These are phyloP conservation scores for Mycena indigotica DNA, from an alignment of 768 basidiomycete species.

Conservation along the genomic window DNA sequence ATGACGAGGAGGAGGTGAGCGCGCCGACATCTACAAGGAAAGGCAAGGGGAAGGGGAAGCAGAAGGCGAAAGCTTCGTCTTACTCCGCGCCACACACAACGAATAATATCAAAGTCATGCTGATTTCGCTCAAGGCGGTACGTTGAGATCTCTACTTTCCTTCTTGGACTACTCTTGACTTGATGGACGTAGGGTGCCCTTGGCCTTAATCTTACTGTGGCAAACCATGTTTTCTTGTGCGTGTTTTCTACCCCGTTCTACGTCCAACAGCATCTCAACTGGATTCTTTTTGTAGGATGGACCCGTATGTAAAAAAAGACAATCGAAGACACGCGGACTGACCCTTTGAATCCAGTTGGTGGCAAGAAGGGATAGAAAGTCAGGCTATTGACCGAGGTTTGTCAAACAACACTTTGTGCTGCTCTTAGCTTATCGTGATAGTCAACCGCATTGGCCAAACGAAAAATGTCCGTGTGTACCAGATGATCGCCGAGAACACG, in stretches of 20 bases:
- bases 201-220: constrained; percentile 85
- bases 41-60: constrained; percentile 31
- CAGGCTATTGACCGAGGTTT: constrained; percentile 60
- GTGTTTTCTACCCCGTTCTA: no score
- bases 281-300: constrained; percentile 75
- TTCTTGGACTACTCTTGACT: no score
- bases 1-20: constrained; percentile 36
- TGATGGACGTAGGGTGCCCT: constrained; percentile 61
- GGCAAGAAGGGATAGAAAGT: constrained; percentile 86
- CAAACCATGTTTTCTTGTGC: constrained; percentile 84
- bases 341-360: constrained; percentile 55
- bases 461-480: constrained; percentile 83
- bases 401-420: no score
- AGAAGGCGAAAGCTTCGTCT: constrained; percentile 1
- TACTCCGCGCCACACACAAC: constrained; percentile 20
- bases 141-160: constrained; percentile 16
- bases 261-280: no score
- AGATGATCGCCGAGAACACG: constrained; percentile 87
- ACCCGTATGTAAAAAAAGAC: constrained; percentile 73
- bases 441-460: constrained; percentile 86
- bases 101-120: constrained; percentile 74
- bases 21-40: constrained; percentile 29
- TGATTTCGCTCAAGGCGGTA: constrained; percentile 81
- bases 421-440: no score
- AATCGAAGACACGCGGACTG: neutral